Evolutionary conservation across 441 rosid genomes (phyloP).

Genomic region (Pelargonium cotyledonis): DNA sequence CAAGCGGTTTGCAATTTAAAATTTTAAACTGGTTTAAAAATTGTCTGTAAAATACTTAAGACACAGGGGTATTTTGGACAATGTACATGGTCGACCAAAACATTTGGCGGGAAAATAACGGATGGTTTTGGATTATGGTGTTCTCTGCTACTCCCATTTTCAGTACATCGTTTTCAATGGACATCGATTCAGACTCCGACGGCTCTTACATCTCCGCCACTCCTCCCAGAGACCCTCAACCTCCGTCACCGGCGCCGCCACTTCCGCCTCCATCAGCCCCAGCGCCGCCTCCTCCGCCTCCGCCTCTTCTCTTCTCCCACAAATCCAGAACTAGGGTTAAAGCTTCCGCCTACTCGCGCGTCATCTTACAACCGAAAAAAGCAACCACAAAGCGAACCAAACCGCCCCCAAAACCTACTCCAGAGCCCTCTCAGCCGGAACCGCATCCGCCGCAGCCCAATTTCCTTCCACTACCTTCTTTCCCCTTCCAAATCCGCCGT

Average conservation of each 20-base stretch:
- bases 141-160: background rate
- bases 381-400: slow-evolving; percentile 20
- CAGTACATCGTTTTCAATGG: slow-evolving; percentile 27
- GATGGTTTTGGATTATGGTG: background rate
- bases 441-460: slow-evolving; percentile 1
- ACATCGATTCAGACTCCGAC: slow-evolving; percentile 73
- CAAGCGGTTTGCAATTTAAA: too few relatives aligned
- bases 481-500: slow-evolving; percentile 68
- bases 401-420: slow-evolving; percentile 11
- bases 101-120: slow-evolving; percentile 29
- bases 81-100: too few relatives aligned
- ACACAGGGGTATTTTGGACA: too few relatives aligned
- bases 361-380: slow-evolving; percentile 24
- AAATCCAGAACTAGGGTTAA: slow-evolving; percentile 25
- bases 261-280: slow-evolving; percentile 1
- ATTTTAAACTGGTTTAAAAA: too few relatives aligned
- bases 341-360: slow-evolving; percentile 29
- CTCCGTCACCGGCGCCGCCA: slow-evolving; percentile 24
- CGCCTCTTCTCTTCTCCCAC: slow-evolving; percentile 14
- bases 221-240: slow-evolving; percentile 54
- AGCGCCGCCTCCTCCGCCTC: slow-evolving; percentile 14
- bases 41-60: too few relatives aligned
- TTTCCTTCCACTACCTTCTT: slow-evolving; percentile 29
- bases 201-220: slow-evolving; percentile 80
- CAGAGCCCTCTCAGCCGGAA: slow-evolving; percentile 18